Evolutionary conservation across 345 rosid species (phyloP).

Genomic region (Hypericum androsaemum): DNA sequence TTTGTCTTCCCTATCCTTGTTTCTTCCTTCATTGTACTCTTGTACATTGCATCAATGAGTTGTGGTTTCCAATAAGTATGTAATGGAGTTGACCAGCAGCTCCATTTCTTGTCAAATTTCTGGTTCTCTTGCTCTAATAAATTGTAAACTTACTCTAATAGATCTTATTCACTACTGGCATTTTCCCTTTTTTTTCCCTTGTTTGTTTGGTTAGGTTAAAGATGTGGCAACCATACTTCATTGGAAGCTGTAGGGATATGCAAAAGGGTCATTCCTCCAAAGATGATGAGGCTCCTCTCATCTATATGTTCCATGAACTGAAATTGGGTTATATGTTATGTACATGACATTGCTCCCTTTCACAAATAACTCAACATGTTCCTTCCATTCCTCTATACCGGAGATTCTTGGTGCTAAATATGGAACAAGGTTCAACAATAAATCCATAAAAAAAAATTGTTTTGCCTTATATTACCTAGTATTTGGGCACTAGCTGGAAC

Average conservation of each 20-base stretch:
- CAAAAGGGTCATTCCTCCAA: constrained; percentile 25
- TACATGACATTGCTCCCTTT: no score
- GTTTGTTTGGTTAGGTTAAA: constrained; percentile 61
- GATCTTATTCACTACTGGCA: constrained; percentile 35
- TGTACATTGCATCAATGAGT: neutral
- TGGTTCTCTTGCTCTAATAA: neutral
- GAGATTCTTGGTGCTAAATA: no score
- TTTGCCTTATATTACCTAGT: no score
- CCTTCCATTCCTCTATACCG: no score
- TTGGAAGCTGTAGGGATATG: constrained; percentile 80
- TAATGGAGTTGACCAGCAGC: constrained; percentile 1
- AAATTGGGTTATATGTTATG: no score
- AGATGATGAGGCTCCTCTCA: constrained; percentile 23
- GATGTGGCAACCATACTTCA: constrained; percentile 99
- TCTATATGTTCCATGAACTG: neutral
- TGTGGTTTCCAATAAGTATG: constrained; percentile 12
- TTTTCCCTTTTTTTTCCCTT: constrained; percentile 20
- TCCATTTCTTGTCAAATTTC: constrained; percentile 5
- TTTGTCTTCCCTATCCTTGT: constrained; percentile 15
- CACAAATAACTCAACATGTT: no score
- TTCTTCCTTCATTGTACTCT: constrained; percentile 18
- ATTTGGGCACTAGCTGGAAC: no score
- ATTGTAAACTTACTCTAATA: constrained; percentile 9
- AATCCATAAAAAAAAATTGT: no score
- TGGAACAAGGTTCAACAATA: no score